Base-by-base conservation (phyloP, 441 rosid genomes). In the Euphorbia corollata region DNA sequence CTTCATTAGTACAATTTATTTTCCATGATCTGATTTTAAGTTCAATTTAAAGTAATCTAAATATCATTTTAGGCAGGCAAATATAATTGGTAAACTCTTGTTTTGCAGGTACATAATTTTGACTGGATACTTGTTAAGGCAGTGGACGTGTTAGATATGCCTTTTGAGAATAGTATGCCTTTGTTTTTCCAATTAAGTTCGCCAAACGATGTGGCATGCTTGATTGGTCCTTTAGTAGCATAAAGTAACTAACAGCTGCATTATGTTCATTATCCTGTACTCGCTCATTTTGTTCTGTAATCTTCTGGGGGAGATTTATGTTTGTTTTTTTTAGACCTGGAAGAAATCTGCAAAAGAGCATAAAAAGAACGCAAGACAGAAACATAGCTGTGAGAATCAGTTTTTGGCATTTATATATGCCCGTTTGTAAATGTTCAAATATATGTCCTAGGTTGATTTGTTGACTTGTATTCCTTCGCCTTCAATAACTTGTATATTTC, bases 71-170 rank as follows among this genome's bases (percentile, higher is more conserved):
- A 7, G 41, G 22, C 43, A 15, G 23, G 39, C 16, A 23, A 47
- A 13, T 15, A 24, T 36, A 8, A 39, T 51, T 59, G 20, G 0
- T 27, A n/a, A 16, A 15, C 11, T 34, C 60, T 19, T 45, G 64
- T 51, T 50, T 51, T 50, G 60, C 66, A 69, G 72, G 61, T 61
- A 15, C 7, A 51, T n/a, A 15, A 6, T 36, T n/a, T 24, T n/a
- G 27, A n/a, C 60, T 53, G 41, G 54, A 12, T 61, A 24, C 67
- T 36, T 50, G 53, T 69, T 12, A 61, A 61, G 38, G 66, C 65
- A 51, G 20, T 20, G 23, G 64, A 48, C 59, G 60, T 12, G 47
- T 27, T 27, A 27, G 32, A 27, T 27, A 13, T 47, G 62, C 71
- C 24, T 67, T 65, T 43, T 30, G 13, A 65, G 55, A 24, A 39